Evolutionary conservation across 768 basidiomycete species (phyloP), one percentile per base, ranked within the genome.

Genomic region (Phylloporus arenicola): DNA sequence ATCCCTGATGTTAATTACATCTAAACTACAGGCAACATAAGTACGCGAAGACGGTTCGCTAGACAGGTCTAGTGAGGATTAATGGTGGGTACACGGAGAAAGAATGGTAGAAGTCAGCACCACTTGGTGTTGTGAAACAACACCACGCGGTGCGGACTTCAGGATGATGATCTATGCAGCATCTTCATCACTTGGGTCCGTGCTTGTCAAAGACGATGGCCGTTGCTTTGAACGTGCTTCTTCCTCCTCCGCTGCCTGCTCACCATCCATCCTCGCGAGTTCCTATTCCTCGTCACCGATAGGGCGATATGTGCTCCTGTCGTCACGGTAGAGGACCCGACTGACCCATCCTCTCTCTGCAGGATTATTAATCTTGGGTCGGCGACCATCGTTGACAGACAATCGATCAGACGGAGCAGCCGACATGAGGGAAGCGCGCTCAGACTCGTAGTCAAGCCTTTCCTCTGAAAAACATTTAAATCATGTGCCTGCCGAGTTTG

Each of bases 401-500:
- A 68, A 62, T 51, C 71, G 67, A 52, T 69, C 66, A n/a, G 73
- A 74, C 22, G 61, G 66, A 29, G 56, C 53, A 52, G 56, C 64
- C 37, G 75, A 64, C 55, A 81, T 70, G 7, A 85, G 72, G 4
- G 82, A 85, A 16, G 79, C 75, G 24, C 77, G 73, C 59, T 80
- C 77, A 6, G 83, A 83, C 51, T 82, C 82, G 51, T 88, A 81
- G 56, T 88, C 85, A 22, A 81, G 62, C 48, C 74, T 72, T 64
- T 82, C 84, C 64, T 86, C 80, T 58, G 72, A 65, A 25, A 42
- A 45, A 30, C 16, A 14, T 39, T 59, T 34, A 55, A 41, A 43
- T 7, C n/a, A 30, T 19, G 8, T 67, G 64, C 68, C 13, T 10
- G 47, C 17, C 13, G 13, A 17, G n/a, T 17, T 13, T 40, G 16